Base-by-base conservation (phyloP, 1,284 basidiomycete genomes). In the Ganoderma sp. region DNA sequence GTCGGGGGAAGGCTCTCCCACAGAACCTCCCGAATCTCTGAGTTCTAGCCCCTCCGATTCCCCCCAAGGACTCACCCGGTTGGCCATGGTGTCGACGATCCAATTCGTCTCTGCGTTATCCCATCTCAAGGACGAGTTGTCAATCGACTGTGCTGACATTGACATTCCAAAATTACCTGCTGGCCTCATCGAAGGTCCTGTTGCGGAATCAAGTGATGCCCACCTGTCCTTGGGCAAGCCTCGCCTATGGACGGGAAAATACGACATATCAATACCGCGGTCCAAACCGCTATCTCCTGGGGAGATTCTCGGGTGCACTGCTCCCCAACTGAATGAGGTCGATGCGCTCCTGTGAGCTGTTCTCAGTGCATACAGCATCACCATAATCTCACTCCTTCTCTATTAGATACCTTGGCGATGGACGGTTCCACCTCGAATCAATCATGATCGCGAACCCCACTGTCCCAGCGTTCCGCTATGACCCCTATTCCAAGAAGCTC, bases 401-500 rank as follows among this genome's bases (percentile, higher is more conserved):
- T 63, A 22, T 75, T 17, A 45, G 60, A 96, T 99, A 99, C 79
- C 88, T 99, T 39, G 98, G 98, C 28, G 98, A 99, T 77, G 98
- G 98, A 22, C 90, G 98, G 15, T 99, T 99, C 83, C 98, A 99
- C 78, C 87, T 99, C 19, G 98, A 99, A 80, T 94, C 94, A 15
- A 97, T 99, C 78, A 99, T 99, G 98, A 99, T 99, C 69, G 96
- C 96, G 39, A 99, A 99, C 79, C 98, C 98, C 0, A 82, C 86
- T n/a, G 88, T 99, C 28, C 96, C 97, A 14, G 97, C 98, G 0
- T 99, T 98, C 84, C 89, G 98, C 39, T 99, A 99, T 81, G 98
- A 99, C 77, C 98, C 98, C 5, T 99, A 99, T 80, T 96, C 95
- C 41, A 99, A 99, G 80, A 97, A 97, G 76, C 86, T 99, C 67